These are phyloP conservation scores for Chaetomium olivaceum DNA, from an alignment of 2,329 filamentous ascomycete species.

Conservation along the genomic window DNA sequence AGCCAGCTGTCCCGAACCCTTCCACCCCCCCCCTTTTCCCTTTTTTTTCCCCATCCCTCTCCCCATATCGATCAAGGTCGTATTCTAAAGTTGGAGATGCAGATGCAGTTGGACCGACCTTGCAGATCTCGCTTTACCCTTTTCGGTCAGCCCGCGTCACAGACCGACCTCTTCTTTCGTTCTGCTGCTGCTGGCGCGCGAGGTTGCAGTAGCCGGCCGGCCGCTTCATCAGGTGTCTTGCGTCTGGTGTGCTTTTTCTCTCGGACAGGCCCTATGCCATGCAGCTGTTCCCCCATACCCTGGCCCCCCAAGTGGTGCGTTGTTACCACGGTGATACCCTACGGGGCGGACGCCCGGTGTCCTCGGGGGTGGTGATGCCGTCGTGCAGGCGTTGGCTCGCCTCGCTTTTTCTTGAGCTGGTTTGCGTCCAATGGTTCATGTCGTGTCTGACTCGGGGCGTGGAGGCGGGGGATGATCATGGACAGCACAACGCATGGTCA, in stretches of 20 bases:
- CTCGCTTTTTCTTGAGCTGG: background rate
- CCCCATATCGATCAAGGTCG: slow-evolving; percentile 5
- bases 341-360: background rate
- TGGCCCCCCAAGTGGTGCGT: background rate
- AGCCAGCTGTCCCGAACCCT: background rate
- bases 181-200: slow-evolving; percentile 6
- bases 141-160: slow-evolving; percentile 13
- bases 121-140: slow-evolving; percentile 23
- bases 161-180: background rate
- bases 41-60: background rate
- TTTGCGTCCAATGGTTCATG: background rate
- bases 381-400: background rate
- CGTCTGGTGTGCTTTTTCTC: background rate
- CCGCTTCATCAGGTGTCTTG: slow-evolving; percentile 1
- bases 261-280: background rate
- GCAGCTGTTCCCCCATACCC: background rate
- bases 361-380: background rate
- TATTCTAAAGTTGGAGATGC: slow-evolving; percentile 9
- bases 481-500: background rate
- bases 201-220: slow-evolving; percentile 14
- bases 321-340: background rate
- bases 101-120: slow-evolving; percentile 20
- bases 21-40: background rate
- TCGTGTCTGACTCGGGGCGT: background rate
- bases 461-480: background rate